Evolutionary conservation across 2,329 filamentous ascomycete species (phyloP), one percentile per base, ranked within the genome.

Genomic region (Colletotrichum sojae): DNA sequence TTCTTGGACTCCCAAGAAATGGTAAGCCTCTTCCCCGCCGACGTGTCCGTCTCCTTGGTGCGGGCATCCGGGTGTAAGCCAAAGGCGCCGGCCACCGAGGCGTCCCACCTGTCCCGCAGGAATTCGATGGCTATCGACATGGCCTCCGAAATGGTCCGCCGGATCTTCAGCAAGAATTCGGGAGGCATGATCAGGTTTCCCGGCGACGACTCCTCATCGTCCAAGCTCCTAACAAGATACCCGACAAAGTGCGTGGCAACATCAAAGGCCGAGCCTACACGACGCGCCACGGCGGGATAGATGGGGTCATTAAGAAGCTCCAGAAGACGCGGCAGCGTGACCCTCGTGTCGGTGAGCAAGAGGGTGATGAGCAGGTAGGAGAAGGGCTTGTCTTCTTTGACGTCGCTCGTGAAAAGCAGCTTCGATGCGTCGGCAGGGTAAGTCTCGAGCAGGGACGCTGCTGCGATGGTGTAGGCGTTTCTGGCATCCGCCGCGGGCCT

Each of bases 71-170:
- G 86, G 73, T 92, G 88, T 6, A 92, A 76, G 3, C 89, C 89
- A 76, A 86, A 84, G 6, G 88, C 87, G 12, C 89, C 90, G 4
- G 89, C 86, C n/a, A 88, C 81, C 2, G 88, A 86, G 5, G 88
- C 88, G 74, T 93, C 91, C 88, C 89, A 92, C n/a, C 90, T 82
- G 74, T 93, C 91, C 48, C 90, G 86, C 2, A 93, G 83, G 75
- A 90, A 91, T 78, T 92, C 91, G 68, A 90, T 85, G 0, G 86
- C 85, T 2, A 90, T 78, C 0, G 88, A 89, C 75, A 92, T 84
- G 4, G 90, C 89, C 74, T 93, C 91, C 1, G 86, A 83, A 58
- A 92, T 85, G 62, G 85, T 82, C 57, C 84, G 88, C 46, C 89
- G 85, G 6, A 92, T 79, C 73, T 88, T 89, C 15, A 92, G 80